A percentile compares a stretch with the other conserved stretches of the same genome.
phyloP scores from a whole-genome alignment of 768 basidiomycete species.

The Mycena vulgaris region DNA sequence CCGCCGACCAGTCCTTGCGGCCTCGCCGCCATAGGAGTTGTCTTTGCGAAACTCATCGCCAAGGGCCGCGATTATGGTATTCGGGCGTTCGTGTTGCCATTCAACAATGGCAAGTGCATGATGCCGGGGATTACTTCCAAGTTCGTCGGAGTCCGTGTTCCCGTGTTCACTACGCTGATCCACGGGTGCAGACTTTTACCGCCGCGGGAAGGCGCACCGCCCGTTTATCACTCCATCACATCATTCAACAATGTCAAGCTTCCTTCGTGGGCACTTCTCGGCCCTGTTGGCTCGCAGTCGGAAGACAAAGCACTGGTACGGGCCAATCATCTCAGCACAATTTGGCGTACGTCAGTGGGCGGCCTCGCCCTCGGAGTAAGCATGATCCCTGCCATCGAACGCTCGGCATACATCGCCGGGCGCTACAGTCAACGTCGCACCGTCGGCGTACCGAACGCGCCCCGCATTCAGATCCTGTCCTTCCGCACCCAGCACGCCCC shows the following conservation, averaged over 20 bases:
- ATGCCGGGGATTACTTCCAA: conserved; percentile 1
- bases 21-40: neutral
- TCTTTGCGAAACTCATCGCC: conserved; percentile 20
- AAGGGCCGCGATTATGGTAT: conserved; percentile 2
- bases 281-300: neutral
- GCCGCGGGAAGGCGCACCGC: neutral
- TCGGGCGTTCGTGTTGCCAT: conserved; percentile 8
- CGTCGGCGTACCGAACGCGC: neutral
- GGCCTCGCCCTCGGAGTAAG: neutral
- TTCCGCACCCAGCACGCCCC: conserved; percentile 21
- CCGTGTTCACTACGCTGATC: neutral
- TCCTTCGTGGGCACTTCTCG: neutral
- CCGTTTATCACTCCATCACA: conserved; percentile 15
- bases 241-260: conserved; percentile 13
- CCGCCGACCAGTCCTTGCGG: conserved; percentile 17
- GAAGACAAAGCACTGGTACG: neutral
- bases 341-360: conserved; percentile 15
- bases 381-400: neutral
- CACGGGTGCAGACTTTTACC: conserved; percentile 8
- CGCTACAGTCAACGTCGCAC: conserved; percentile 25
- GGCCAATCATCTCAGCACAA: neutral
- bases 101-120: conserved; percentile 7
- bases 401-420: conserved; percentile 6
- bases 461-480: neutral
- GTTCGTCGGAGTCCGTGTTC: neutral